Conservation (phyloP, 1,139 yeast genomes). For the Scheffersomyces parashehatae region DNA sequence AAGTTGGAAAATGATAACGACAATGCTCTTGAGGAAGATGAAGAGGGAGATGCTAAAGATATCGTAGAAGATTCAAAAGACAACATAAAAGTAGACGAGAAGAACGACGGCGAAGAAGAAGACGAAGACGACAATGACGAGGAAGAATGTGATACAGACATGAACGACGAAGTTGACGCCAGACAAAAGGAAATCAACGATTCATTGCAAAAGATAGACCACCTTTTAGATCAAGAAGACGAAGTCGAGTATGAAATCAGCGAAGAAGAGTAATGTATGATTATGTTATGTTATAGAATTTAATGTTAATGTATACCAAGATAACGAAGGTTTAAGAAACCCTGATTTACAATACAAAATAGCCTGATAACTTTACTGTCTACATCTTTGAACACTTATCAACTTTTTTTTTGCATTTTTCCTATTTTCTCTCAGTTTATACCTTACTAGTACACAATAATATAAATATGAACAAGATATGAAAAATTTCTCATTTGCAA, state of each 20-base stretch:
- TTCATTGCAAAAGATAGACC: slow-evolving; percentile 34
- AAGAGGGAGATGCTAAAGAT: slow-evolving; percentile 2
- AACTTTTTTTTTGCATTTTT: too few relatives aligned
- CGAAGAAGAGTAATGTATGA: slow-evolving; percentile 11
- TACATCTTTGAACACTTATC: too few relatives aligned
- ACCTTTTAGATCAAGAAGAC: slow-evolving; percentile 41
- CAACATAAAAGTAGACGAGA: slow-evolving; percentile 1
- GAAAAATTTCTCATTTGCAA: too few relatives aligned
- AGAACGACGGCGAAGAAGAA: slow-evolving; percentile 1
- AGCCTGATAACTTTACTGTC: too few relatives aligned
- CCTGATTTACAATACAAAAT: too few relatives aligned
- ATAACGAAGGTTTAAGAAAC: too few relatives aligned
- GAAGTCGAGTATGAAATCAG: slow-evolving; percentile 40
- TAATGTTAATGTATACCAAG: too few relatives aligned
- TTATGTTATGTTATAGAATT: too few relatives aligned
- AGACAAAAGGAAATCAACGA: slow-evolving; percentile 14
- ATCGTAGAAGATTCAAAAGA: slow-evolving; percentile 5
- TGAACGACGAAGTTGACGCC: slow-evolving; percentile 1
- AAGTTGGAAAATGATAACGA: slow-evolving; percentile 4
- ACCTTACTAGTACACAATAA: too few relatives aligned
- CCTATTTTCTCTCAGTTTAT: too few relatives aligned
- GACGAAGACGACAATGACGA: slow-evolving; percentile 1
- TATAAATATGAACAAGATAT: too few relatives aligned
- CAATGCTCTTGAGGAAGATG: slow-evolving; percentile 2
- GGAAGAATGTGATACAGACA: not conserved